These are phyloP conservation scores for Fusarium sp. DNA, from an alignment of 2,329 filamentous ascomycete species.

Conservation along the genomic window DNA sequence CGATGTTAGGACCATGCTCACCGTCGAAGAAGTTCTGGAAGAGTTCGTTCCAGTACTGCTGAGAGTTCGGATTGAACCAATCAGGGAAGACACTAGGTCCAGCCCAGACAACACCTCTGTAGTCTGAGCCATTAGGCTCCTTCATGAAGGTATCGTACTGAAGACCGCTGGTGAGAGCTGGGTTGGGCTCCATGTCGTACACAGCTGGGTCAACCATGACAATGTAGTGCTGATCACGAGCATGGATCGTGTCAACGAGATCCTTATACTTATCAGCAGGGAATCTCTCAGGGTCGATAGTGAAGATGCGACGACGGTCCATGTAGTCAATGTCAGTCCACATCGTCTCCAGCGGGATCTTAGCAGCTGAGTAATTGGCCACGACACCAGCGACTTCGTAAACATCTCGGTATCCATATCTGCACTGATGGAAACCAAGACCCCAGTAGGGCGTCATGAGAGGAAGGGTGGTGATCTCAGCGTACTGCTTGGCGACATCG, in stretches of 20 bases:
- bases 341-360: slow-evolving; percentile 70
- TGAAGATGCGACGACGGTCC: slow-evolving; percentile 59
- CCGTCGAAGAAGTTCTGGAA: slow-evolving; percentile 72
- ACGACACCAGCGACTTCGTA: slow-evolving; percentile 74
- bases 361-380: slow-evolving; percentile 72
- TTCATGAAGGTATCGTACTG: slow-evolving; percentile 59
- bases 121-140: slow-evolving; percentile 63
- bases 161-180: slow-evolving; percentile 50
- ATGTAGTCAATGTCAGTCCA: slow-evolving; percentile 59
- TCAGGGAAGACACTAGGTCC: slow-evolving; percentile 78
- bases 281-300: slow-evolving; percentile 71
- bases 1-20: slow-evolving; percentile 75
- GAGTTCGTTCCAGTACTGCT: slow-evolving; percentile 75
- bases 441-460: slow-evolving; percentile 73
- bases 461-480: slow-evolving; percentile 65
- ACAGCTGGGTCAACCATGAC: slow-evolving; percentile 83
- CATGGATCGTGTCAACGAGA: slow-evolving; percentile 73
- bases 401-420: slow-evolving; percentile 72
- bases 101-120: slow-evolving; percentile 80
- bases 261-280: slow-evolving; percentile 70
- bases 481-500: slow-evolving; percentile 69
- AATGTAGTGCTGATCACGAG: slow-evolving; percentile 74
- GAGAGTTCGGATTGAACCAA: slow-evolving; percentile 75
- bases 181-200: slow-evolving; percentile 58
- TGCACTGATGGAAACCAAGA: slow-evolving; percentile 70